These are phyloP conservation scores for Chaetomium olivaceum DNA, from an alignment of 2,329 filamentous ascomycete species.

Conservation along the genomic window DNA sequence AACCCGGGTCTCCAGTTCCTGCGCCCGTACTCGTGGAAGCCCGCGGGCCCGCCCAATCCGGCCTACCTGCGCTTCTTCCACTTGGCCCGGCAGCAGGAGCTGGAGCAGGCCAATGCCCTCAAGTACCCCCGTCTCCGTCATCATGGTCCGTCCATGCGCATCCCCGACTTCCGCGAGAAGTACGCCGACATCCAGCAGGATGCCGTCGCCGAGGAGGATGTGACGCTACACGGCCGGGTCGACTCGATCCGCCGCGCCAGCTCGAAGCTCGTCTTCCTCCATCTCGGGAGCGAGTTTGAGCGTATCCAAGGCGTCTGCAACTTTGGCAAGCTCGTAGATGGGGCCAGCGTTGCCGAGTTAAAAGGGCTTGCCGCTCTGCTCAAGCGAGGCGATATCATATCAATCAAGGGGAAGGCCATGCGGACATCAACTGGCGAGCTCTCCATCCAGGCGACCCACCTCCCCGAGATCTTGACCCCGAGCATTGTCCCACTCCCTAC, in stretches of 20 bases:
- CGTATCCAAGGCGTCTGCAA: constrained; percentile 77
- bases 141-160: constrained; percentile 40
- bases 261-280: constrained; percentile 80
- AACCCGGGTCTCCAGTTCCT: constrained; percentile 50
- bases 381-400: constrained; percentile 79
- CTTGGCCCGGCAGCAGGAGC: constrained; percentile 46
- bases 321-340: constrained; percentile 50
- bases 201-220: constrained; percentile 34
- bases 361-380: constrained; percentile 65
- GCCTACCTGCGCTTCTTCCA: constrained; percentile 54
- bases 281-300: constrained; percentile 71
- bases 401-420: constrained; percentile 69
- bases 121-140: constrained; percentile 56
- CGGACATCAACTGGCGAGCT: constrained; percentile 73
- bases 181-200: constrained; percentile 34
- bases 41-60: constrained; percentile 37
- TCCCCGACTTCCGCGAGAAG: constrained; percentile 42
- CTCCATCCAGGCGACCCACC: constrained; percentile 65
- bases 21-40: constrained; percentile 54
- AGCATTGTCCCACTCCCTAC: constrained; percentile 77
- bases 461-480: constrained; percentile 75
- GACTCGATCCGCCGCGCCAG: constrained; percentile 69
- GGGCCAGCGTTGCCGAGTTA: constrained; percentile 47
- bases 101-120: constrained; percentile 51
- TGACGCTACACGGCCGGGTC: constrained; percentile 60